Evolutionary conservation across 805 yeast genomes (phyloP).

Genomic region (Cyberlindnera subsufficiens): DNA sequence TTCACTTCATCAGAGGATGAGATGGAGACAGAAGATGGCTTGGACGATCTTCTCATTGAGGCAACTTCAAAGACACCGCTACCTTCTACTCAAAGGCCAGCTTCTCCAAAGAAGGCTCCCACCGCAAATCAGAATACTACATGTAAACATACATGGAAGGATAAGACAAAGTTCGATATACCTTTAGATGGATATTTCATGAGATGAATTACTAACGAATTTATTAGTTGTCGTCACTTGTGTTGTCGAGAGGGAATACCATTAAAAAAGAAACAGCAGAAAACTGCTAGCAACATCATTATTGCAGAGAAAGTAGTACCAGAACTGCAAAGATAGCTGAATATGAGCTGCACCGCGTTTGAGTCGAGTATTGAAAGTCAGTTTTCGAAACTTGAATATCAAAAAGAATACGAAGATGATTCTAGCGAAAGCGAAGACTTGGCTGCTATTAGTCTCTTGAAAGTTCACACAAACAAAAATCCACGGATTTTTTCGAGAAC

Average conservation of each 20-base stretch:
- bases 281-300: background rate
- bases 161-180: constrained; percentile 20
- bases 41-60: constrained; percentile 25
- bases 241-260: constrained; percentile 43
- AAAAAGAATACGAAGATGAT: background rate
- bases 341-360: constrained; percentile 2
- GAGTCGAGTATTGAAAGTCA: background rate
- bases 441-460: constrained; percentile 1
- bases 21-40: constrained; percentile 19
- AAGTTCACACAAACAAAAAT: background rate
- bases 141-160: constrained; percentile 41
- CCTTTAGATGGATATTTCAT: too few relatives aligned
- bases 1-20: constrained; percentile 12
- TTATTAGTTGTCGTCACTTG: constrained; percentile 34
- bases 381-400: background rate
- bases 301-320: background rate
- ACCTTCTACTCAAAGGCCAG: too few relatives aligned
- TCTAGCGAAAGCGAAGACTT: background rate
- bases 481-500: too few relatives aligned
- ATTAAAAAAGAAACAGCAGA: constrained; percentile 4
- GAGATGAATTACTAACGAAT: constrained; percentile 11
- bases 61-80: constrained; percentile 8
- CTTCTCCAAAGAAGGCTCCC: background rate
- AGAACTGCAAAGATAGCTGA: constrained; percentile 1
- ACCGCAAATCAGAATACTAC: constrained; percentile 20